A percentile compares a stretch with the other conserved stretches of the same genome.
Conservation (phyloP, 2,329 filamentous ascomycete genomes). For the Ophiostoma tasmaniense region DNA sequence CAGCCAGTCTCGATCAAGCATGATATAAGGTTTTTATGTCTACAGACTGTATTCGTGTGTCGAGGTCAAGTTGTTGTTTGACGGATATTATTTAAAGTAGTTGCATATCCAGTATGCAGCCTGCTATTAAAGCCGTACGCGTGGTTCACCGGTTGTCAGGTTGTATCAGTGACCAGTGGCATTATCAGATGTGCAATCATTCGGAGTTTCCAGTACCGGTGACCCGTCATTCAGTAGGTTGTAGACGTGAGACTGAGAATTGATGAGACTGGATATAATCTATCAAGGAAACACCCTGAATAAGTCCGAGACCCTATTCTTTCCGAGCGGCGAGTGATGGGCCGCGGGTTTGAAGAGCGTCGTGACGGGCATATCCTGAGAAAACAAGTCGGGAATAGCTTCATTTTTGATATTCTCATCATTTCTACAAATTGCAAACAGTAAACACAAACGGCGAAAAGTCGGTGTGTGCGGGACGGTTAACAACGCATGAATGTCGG, state of each 20-base stretch:
- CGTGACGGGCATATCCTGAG: not conserved
- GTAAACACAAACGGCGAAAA: not conserved
- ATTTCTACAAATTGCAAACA: not conserved
- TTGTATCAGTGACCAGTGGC: not conserved
- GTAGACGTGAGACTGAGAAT: not conserved
- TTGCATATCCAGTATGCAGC: not conserved
- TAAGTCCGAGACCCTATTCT: not conserved
- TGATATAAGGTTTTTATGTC: not conserved
- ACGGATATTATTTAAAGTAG: too few species aligned
- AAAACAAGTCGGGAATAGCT: not conserved
- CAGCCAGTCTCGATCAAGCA: not conserved
- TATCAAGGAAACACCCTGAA: not conserved
- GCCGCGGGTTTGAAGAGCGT: not conserved
- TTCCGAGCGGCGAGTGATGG: not conserved
- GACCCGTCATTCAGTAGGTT: not conserved
- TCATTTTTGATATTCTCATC: not conserved
- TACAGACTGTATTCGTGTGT: not conserved
- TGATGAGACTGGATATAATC: not conserved
- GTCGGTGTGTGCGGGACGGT: not conserved
- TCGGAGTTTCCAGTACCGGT: not conserved
- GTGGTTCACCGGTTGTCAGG: not conserved
- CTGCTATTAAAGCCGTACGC: too few species aligned
- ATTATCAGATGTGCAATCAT: not conserved
- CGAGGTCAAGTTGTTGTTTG: not conserved
- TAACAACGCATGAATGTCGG: not conserved